Base-by-base conservation (phyloP, 805 yeast genomes). In the Myxozyma vanderwaltii region DNA sequence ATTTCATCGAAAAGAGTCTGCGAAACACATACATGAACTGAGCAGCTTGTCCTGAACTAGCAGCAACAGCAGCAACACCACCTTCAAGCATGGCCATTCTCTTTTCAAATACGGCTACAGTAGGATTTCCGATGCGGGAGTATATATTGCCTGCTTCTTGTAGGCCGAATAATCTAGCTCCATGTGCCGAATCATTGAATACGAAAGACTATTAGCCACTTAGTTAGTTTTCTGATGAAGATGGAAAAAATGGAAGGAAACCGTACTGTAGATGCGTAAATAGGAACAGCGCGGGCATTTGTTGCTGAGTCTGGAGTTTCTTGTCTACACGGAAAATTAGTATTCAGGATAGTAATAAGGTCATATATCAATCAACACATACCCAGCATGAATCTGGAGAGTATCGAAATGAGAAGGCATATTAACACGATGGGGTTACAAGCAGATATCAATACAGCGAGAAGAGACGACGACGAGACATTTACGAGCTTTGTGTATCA, bases 21-120 rank as follows among this genome's bases (percentile, higher is more conserved):
- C 1, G 8, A 4, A 33, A n/a, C n/a, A 38, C 59, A 1, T 17
- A 58, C 67, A 64, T 72, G 66, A 90, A 83, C 74, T 91, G 97
- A 27, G 98, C 97, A 55, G 97, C 92, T 77, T 91, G 97, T 63
- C 99, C 99, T n/a, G 97, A 91, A 23, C 96, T 75, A 26, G 87
- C 86, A 5, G 96, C 95, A 56, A 92, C 76, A 3, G 96, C 98
- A 60, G 88, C 96, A 52, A 85, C 86, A 71, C 98, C 99, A 58
- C 88, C 86, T 76, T 92, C 99, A 61, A 92, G 81, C 52, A 95
- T 95, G 55, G 97, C 95, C 61, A 92, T 81, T 77, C 99, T 83
- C 73, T 88, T 83, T 76, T 92, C 99, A 64, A 92, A 88, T 26
- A 88, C 92, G 69, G 88, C 96, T 59, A 81, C 86, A 61, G 99